Conservation (phyloP, 2,329 filamentous ascomycete genomes). For the Beauveria scarabaeidicola region DNA sequence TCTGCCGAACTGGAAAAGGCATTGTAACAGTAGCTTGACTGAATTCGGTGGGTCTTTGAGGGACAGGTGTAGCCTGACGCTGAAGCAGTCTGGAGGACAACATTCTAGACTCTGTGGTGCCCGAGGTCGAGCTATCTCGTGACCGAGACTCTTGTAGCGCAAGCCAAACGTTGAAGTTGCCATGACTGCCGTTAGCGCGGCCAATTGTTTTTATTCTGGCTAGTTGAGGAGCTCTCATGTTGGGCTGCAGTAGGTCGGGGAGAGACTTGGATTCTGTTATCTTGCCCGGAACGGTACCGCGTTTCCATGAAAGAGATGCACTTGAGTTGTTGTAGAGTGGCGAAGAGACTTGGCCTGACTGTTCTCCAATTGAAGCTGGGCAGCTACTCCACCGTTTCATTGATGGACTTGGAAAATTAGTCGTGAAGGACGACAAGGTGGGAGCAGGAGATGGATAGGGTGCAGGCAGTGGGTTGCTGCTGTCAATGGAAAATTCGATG, state of each 20-base stretch:
- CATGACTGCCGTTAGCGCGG: slow-evolving; percentile 21
- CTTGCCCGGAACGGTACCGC: slow-evolving; percentile 8
- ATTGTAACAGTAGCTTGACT: background rate
- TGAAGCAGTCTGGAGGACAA: background rate
- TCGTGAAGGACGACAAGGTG: background rate
- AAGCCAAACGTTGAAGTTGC: slow-evolving; percentile 30
- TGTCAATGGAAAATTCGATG: slow-evolving; percentile 36
- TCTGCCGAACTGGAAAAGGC: background rate
- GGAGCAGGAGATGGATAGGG: slow-evolving; percentile 14
- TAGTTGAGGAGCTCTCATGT: background rate
- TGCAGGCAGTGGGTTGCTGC: background rate
- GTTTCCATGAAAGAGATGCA: background rate
- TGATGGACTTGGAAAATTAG: slow-evolving; percentile 9
- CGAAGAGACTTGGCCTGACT: background rate
- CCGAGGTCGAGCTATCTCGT: slow-evolving; percentile 18
- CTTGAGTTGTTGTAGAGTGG: background rate
- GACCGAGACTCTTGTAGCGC: slow-evolving; percentile 25
- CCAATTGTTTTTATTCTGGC: background rate
- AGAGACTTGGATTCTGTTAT: background rate
- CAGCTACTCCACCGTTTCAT: slow-evolving; percentile 10
- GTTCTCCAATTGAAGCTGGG: background rate
- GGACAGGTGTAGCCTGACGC: background rate
- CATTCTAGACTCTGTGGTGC: background rate
- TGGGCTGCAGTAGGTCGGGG: background rate
- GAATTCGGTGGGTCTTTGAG: background rate